Conservation (phyloP, 1,284 basidiomycete species). For the Taiwanofungus camphoratus region DNA sequence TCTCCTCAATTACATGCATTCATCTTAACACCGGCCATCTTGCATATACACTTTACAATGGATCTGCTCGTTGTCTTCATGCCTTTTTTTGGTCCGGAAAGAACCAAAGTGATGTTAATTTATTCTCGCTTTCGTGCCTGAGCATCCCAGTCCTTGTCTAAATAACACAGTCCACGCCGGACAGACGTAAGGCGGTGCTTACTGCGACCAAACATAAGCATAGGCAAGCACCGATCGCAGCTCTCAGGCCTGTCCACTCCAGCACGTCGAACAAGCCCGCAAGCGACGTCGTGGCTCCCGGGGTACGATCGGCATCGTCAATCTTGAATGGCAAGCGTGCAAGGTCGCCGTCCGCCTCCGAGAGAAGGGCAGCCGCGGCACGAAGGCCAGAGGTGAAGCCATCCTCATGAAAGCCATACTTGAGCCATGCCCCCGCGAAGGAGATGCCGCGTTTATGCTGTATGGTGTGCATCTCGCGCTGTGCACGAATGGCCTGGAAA, state of each 20-base stretch:
- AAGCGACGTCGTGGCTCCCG: slow-evolving; percentile 5
- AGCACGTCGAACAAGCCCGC: slow-evolving; percentile 19
- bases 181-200: slow-evolving; percentile 5
- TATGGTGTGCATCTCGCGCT: slow-evolving; percentile 48
- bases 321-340: slow-evolving; percentile 27
- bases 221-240: slow-evolving; percentile 13
- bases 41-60: too few relatives aligned
- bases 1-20: neutral
- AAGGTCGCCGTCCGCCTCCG: neutral
- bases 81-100: too few relatives aligned
- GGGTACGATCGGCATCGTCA: slow-evolving; percentile 17
- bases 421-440: slow-evolving; percentile 77
- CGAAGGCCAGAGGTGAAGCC: slow-evolving; percentile 65
- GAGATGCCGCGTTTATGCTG: slow-evolving; percentile 63
- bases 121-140: too few relatives aligned
- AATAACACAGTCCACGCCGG: neutral
- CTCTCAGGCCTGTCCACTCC: slow-evolving; percentile 13
- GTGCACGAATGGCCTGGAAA: slow-evolving; percentile 49
- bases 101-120: too few relatives aligned
- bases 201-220: slow-evolving; percentile 5
- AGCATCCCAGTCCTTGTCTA: neutral
- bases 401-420: slow-evolving; percentile 81
- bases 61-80: too few relatives aligned
- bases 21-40: neutral
- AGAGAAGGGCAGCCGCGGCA: slow-evolving; percentile 28